phyloP scores from a whole-genome alignment of 1,284 basidiomycete species.

The Austroboletus sp. region DNA sequence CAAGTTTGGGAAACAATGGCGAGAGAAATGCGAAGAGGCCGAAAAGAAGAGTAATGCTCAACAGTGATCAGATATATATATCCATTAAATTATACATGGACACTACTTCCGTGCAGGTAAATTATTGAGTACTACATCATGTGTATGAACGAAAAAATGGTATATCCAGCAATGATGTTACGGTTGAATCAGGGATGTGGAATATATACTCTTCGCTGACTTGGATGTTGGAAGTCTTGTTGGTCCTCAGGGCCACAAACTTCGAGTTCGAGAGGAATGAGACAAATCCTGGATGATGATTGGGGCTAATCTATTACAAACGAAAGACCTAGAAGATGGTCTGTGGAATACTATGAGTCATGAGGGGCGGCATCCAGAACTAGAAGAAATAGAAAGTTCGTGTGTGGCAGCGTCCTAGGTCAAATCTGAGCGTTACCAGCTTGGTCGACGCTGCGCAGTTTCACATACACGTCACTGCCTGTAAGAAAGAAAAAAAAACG shows the following conservation, averaged over 20 bases:
- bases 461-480: conserved; percentile 74
- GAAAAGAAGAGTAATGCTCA: conserved; percentile 21
- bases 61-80: too few species aligned
- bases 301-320: too few species aligned
- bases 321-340: not conserved
- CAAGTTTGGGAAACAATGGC: conserved; percentile 43
- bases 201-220: too few species aligned
- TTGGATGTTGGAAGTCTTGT: too few species aligned
- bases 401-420: not conserved
- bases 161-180: too few species aligned
- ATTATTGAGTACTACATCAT: conserved; percentile 5
- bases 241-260: too few species aligned
- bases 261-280: too few species aligned
- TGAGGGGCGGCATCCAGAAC: not conserved
- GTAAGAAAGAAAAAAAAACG: not conserved
- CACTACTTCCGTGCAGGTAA: conserved; percentile 12
- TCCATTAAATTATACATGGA: not conserved
- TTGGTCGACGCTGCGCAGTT: conserved; percentile 64
- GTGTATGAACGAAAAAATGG: too few species aligned
- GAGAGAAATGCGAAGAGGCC: conserved; percentile 33
- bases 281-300: too few species aligned
- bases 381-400: not conserved
- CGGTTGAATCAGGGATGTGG: too few species aligned
- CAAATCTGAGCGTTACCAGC: conserved; percentile 49
- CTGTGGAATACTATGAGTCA: not conserved